Conservation (phyloP, 805 yeast genomes). For the Barnettozyma sp. region DNA sequence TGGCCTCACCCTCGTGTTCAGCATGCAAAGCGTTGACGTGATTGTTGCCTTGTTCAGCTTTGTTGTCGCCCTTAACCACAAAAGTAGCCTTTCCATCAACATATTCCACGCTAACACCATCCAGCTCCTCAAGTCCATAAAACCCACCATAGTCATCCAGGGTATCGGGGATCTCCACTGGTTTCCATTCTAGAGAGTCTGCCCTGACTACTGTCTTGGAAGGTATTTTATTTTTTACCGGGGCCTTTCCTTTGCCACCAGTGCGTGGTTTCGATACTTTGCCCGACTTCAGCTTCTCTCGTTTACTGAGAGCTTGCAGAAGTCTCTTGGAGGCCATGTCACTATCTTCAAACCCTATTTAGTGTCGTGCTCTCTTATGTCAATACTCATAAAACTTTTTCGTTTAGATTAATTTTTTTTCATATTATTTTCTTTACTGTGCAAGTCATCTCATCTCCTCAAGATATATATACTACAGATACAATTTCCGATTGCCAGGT, state of each 20-base stretch:
- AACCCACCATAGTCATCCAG: conserved; percentile 85
- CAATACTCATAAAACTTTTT: too few relatives aligned
- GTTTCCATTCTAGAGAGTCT: conserved; percentile 63
- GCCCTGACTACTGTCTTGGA: conserved; percentile 30
- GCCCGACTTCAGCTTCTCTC: conserved; percentile 1
- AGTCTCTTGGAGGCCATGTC: conserved; percentile 8
- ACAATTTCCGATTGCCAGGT: too few relatives aligned
- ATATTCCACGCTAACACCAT: conserved; percentile 80
- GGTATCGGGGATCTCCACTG: conserved; percentile 76
- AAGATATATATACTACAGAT: too few relatives aligned
- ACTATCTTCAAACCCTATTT: too few relatives aligned
- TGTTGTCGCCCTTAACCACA: conserved; percentile 33
- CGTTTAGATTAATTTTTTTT: too few relatives aligned
- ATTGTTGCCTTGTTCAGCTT: conserved; percentile 15
- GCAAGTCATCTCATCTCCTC: too few relatives aligned
- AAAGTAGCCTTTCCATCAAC: conserved; percentile 63
- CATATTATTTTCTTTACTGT: too few relatives aligned
- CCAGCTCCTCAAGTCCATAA: conserved; percentile 89
- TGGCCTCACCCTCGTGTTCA: too few relatives aligned
- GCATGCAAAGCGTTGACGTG: too few relatives aligned
- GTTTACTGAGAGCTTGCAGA: conserved; percentile 6
- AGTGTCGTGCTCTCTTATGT: too few relatives aligned
- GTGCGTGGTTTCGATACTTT: too few relatives aligned
- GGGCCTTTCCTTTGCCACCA: too few relatives aligned
- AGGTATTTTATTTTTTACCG: background rate